These are phyloP conservation scores for Lasiosphaeris hirsuta DNA, from an alignment of 495 filamentous ascomycete species.

Conservation along the genomic window DNA sequence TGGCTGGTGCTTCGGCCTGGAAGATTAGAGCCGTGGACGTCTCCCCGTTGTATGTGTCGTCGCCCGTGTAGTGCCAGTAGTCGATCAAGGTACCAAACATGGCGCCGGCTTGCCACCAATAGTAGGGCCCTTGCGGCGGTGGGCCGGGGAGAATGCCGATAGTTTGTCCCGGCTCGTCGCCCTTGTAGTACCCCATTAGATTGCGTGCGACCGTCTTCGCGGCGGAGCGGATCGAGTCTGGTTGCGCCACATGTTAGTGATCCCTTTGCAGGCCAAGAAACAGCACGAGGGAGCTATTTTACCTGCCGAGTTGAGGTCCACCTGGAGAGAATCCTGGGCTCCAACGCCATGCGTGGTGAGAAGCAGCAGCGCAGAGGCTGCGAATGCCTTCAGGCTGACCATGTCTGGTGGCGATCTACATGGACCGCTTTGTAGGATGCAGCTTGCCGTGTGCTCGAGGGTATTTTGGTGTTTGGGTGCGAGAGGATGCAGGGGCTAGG, in stretches of 20 bases:
- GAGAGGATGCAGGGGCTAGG: no score
- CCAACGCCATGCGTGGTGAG: neutral
- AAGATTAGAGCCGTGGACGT: slow-evolving; percentile 52
- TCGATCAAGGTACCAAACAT: slow-evolving; percentile 67
- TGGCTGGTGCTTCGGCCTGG: slow-evolving; percentile 52
- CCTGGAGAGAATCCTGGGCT: slow-evolving; percentile 1
- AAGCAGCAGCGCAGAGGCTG: slow-evolving; percentile 12
- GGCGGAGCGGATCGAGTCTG: slow-evolving; percentile 28
- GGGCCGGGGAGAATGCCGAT: slow-evolving; percentile 43
- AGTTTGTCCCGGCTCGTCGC: slow-evolving; percentile 57
- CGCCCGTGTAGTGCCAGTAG: slow-evolving; percentile 66
- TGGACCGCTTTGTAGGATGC: neutral
- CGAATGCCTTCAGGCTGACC: slow-evolving; percentile 3
- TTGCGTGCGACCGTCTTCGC: slow-evolving; percentile 36
- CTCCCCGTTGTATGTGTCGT: slow-evolving; percentile 57
- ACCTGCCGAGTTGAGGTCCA: slow-evolving; percentile 11
- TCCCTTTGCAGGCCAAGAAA: neutral
- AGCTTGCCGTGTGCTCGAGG: no score
- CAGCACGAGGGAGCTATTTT: neutral
- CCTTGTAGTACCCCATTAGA: slow-evolving; percentile 62
- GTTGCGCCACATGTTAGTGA: neutral
- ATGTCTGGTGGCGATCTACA: slow-evolving; percentile 9
- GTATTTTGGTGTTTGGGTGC: no score
- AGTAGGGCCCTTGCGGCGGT: slow-evolving; percentile 32
- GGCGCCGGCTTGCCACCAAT: slow-evolving; percentile 78